Conservation (phyloP, 2,329 filamentous ascomycete genomes). For the Diaporthe destruens region DNA sequence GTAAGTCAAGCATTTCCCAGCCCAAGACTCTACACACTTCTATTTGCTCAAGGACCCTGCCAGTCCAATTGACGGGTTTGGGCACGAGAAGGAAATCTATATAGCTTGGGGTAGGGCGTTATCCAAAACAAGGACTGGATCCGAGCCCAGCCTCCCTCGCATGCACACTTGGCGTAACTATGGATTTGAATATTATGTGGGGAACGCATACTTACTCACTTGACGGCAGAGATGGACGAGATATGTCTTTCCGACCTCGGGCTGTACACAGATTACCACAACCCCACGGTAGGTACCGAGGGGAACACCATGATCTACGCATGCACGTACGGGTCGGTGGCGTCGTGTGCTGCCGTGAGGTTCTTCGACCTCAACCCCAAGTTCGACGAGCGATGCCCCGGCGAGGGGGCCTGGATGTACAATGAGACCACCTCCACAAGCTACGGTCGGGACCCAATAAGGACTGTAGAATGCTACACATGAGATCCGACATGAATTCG, state of each 20-base stretch:
- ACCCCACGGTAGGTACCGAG: neutral
- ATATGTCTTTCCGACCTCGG: neutral
- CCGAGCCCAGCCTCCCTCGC: too few relatives aligned
- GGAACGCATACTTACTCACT: neutral
- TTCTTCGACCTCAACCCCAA: conserved; percentile 12
- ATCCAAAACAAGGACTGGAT: neutral
- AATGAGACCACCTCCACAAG: neutral
- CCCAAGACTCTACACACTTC: too few relatives aligned
- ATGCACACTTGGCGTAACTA: too few relatives aligned
- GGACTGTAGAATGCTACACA: neutral
- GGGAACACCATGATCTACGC: conserved; percentile 24
- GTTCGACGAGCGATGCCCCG: neutral
- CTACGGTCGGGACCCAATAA: conserved; percentile 15
- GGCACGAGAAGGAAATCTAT: neutral
- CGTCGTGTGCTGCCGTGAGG: neutral
- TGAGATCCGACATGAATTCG: neutral
- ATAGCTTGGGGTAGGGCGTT: neutral
- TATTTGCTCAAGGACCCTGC: neutral
- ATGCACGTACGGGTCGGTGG: neutral
- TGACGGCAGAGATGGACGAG: neutral
- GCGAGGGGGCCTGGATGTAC: conserved; percentile 11
- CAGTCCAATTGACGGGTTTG: neutral
- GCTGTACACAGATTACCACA: neutral
- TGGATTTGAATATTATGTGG: too few relatives aligned
- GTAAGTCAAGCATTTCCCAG: neutral